Base-by-base conservation (phyloP, 2,329 filamentous ascomycete genomes). In the Epicoccum nigrum region DNA sequence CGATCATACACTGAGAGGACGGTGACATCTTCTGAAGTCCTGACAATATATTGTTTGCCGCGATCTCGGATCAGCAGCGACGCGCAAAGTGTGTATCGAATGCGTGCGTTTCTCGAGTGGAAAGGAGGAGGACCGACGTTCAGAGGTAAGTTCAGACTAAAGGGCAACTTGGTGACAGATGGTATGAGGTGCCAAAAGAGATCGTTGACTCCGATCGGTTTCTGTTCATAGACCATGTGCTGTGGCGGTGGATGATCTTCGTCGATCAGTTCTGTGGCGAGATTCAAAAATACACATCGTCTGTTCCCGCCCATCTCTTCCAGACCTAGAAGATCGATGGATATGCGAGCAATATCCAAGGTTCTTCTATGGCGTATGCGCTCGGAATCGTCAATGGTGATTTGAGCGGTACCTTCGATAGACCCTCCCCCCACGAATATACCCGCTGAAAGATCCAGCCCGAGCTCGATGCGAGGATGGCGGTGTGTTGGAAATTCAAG, bases 361-460 rank as follows among this genome's bases (percentile, higher is more conserved):
- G 72, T 72, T 46, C 72, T 69, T 56, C 74, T 74, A 50, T 77
- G 74, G 50, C 76, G 69, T 53, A 73, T 63, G 48, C 74, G 69
- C 46, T 79, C 75, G 39, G 75, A 73, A 55, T 79, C 77, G 45
- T 81, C 77, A 28, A 82, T 69, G 6, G 70, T 74, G 40, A 83
- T 68, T 43, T 76, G 75, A 11, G 80, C 70, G 46, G 74, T 73
- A 16, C 81, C 81, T 68, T 83, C 80, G 12, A 82, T 73, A 9
- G 76, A 81, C 7, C 80, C 79, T 21, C 81, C 81, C 15, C 81
- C 81, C n/a, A 83, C 79, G 51, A 81, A 83, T 7, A 83, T 64
- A 4, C 80, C 74, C 15, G 79, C 78, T 23, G 76, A 76, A 19
- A 81, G 68, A 41, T 79, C 77, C n/a, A 82, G 60, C 13, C 78